Conservation (phyloP, 441 rosid genomes). For the Populus hybrid region DNA sequence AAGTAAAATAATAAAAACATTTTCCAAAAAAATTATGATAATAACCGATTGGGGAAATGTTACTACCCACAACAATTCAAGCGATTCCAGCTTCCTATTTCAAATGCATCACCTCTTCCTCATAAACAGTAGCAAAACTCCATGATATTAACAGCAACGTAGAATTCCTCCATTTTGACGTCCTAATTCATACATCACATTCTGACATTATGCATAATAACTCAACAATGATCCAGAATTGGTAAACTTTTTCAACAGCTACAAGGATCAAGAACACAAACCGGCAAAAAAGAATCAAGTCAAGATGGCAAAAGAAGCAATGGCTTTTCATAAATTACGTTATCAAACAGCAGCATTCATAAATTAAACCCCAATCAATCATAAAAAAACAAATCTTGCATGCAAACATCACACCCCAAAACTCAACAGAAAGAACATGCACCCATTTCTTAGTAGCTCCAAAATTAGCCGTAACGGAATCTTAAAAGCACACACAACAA, state of each 20-base stretch:
- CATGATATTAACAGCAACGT: not conserved
- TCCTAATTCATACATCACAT: not conserved
- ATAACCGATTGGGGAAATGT: not conserved
- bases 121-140: not conserved
- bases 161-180: not conserved
- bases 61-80: not conserved
- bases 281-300: not conserved
- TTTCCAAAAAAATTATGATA: not conserved
- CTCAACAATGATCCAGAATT: not conserved
- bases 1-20: not conserved
- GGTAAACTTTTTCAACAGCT: not conserved
- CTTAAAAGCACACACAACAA: not conserved
- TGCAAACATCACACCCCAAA: not conserved
- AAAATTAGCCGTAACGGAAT: not conserved
- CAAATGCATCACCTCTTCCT: not conserved
- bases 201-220: not conserved
- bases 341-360: not conserved
- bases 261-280: not conserved
- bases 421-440: not conserved
- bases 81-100: not conserved
- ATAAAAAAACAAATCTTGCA: not conserved
- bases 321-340: not conserved
- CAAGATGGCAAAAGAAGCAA: not conserved
- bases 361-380: not conserved
- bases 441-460: not conserved